These are phyloP conservation scores for Hemileia vastatrix DNA, from an alignment of 1,284 basidiomycete genomes.

Conservation along the genomic window DNA sequence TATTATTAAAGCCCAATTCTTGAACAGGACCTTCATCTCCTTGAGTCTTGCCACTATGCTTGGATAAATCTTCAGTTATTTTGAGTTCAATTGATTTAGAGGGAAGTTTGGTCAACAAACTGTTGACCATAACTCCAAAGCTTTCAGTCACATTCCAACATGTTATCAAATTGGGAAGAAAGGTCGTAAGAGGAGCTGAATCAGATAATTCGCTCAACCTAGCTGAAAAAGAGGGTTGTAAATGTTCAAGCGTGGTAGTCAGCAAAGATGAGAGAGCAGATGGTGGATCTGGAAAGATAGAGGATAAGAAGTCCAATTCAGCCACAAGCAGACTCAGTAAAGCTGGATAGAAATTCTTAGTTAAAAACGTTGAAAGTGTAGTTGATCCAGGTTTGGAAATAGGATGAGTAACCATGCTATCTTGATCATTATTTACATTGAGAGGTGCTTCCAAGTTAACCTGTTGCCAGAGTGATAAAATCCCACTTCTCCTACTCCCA, in stretches of 20 bases:
- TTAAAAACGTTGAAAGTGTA: constrained; percentile 59
- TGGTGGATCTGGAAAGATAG: constrained; percentile 69
- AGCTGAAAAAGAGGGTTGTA: constrained; percentile 69
- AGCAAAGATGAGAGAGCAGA: constrained; percentile 67
- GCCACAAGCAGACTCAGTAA: constrained; percentile 58
- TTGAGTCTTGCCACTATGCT: neutral
- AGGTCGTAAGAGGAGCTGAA: constrained; percentile 49
- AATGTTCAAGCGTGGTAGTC: constrained; percentile 61
- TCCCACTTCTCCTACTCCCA: constrained; percentile 58
- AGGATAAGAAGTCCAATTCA: constrained; percentile 63
- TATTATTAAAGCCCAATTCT: constrained; percentile 2
- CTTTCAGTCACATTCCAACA: constrained; percentile 16
- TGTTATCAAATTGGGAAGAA: constrained; percentile 26
- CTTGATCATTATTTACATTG: constrained; percentile 21
- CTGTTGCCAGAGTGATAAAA: constrained; percentile 60
- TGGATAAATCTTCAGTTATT: constrained; percentile 51
- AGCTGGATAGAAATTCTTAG: constrained; percentile 57
- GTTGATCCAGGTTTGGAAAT: neutral
- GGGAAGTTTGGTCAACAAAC: constrained; percentile 37
- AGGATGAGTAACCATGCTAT: constrained; percentile 2
- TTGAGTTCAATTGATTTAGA: constrained; percentile 32
- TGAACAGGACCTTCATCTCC: constrained; percentile 9
- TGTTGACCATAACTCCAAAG: constrained; percentile 22
- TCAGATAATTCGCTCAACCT: constrained; percentile 60
- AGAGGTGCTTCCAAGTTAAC: constrained; percentile 32